phyloP scores from a whole-genome alignment of 1,284 basidiomycete genomes.

The Moesziomyces antarcticus region DNA sequence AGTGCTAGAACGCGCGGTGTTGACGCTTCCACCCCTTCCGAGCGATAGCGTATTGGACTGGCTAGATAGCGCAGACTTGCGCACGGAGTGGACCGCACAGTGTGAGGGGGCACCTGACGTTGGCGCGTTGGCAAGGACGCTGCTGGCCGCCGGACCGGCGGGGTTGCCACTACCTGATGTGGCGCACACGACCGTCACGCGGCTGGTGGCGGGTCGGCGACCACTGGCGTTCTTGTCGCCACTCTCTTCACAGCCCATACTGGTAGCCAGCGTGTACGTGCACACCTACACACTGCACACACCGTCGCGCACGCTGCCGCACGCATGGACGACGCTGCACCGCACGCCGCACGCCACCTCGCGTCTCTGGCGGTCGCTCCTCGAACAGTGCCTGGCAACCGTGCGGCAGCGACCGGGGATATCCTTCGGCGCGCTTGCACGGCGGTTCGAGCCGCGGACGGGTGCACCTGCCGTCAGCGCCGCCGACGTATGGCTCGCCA shows the following conservation, averaged over 20 bases:
- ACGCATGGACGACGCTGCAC: conserved; percentile 30
- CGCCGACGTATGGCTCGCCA: background rate
- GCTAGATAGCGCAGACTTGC: conserved; percentile 3
- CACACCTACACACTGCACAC: conserved; percentile 5
- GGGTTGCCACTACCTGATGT: background rate
- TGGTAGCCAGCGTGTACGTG: conserved; percentile 13
- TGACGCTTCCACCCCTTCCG: conserved; percentile 12
- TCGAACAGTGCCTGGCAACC: too few relatives aligned
- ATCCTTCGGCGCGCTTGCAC: too few relatives aligned
- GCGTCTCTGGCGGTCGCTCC: too few relatives aligned
- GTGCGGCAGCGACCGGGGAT: too few relatives aligned
- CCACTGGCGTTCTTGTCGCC: conserved; percentile 32
- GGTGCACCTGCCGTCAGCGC: background rate
- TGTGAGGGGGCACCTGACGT: background rate
- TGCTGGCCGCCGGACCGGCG: background rate
- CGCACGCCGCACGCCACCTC: background rate
- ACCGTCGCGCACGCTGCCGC: conserved; percentile 6
- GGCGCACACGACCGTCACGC: background rate
- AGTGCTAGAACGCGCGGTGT: conserved; percentile 4
- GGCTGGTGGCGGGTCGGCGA: conserved; percentile 1
- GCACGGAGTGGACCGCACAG: too few relatives aligned
- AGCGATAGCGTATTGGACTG: conserved; percentile 22
- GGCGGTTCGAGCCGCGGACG: too few relatives aligned
- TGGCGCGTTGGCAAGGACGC: background rate
- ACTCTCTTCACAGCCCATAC: background rate